Conservation (phyloP, 2,329 filamentous ascomycete species). For the Gaeumannomyces sp. region DNA sequence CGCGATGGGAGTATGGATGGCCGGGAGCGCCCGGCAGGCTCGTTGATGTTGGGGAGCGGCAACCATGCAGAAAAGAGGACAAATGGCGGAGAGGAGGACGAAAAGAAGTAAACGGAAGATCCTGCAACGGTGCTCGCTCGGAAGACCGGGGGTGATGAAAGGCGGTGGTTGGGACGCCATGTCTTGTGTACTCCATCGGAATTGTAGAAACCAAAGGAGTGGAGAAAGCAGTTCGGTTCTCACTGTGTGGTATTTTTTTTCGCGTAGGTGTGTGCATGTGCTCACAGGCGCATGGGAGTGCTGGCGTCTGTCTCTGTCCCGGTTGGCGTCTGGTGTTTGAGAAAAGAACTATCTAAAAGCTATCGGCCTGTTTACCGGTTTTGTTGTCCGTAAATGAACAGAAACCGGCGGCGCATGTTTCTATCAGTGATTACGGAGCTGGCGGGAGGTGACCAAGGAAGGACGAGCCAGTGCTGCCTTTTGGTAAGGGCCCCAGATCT, state of each 20-base stretch:
- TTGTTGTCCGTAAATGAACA: not conserved
- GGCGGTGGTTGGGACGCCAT: not conserved
- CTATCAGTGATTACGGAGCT: no score
- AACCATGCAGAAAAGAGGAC: not conserved
- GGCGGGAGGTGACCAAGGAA: no score
- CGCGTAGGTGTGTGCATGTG: not conserved
- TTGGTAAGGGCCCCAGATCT: no score
- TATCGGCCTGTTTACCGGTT: no score
- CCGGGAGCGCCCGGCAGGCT: not conserved
- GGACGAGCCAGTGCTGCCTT: no score
- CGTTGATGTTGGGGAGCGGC: not conserved
- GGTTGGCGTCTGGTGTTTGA: not conserved
- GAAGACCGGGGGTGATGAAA: not conserved
- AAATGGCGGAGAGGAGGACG: not conserved
- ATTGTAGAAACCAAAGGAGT: slow-evolving; percentile 1
- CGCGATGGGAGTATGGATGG: not conserved
- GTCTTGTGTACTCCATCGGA: not conserved
- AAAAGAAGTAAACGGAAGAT: not conserved
- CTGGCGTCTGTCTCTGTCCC: not conserved
- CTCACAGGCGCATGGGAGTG: not conserved
- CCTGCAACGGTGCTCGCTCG: not conserved
- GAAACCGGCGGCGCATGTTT: not conserved
- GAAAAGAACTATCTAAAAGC: no score
- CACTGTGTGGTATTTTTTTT: not conserved
- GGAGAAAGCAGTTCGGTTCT: not conserved